Base-by-base conservation (phyloP, 768 basidiomycete species). In the Cyclocybe cylindracea region DNA sequence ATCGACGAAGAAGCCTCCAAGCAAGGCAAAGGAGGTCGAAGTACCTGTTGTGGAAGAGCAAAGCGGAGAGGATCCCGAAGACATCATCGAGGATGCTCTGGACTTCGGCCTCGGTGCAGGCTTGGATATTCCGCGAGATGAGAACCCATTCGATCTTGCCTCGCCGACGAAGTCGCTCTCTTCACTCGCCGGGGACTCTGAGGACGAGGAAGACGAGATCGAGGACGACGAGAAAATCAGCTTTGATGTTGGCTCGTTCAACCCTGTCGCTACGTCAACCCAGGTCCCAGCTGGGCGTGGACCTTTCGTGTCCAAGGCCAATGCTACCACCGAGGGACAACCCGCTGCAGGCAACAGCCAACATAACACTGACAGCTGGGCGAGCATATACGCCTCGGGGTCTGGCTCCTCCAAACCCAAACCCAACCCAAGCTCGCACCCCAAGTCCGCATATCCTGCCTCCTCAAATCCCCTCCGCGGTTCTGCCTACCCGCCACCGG, bases 111-210 rank as follows among this genome's bases (percentile, higher is more conserved):
- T 49, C 5, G 39, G 14, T 33, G 46, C 39, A 32, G 41, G 49
- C 49, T 14, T 38, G 14, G 16, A 48, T 57, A 50, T 57, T 14
- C 34, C 24, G 24, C 41, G 50, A 16, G 39, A 60, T 34, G 57
- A 56, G 31, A 56, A 61, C 10, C 51, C 57, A 1, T 24, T 24
- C 5, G 24, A 24, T 5, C 24, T 24, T 24, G 24, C 24, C 24
- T 71, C 69, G 4, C 71, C 70, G 10, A 58, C 70, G 4, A 69
- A 70, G 48, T 68, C 67, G 0, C 63, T 71, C 9, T 70, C 69
- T 7, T 69, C 70, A 2, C 64, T 73, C 11, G 69, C 68, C 1
- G 71, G 62, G 0, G 67, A 68, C 34, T 65, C 62, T 3, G 66
- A 64, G n/a, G 59, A 62, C 1, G 66, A 64, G 0, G 62, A 55